Conservation (phyloP, 2,329 filamentous ascomycete genomes). For the Setomelanomma holmii region DNA sequence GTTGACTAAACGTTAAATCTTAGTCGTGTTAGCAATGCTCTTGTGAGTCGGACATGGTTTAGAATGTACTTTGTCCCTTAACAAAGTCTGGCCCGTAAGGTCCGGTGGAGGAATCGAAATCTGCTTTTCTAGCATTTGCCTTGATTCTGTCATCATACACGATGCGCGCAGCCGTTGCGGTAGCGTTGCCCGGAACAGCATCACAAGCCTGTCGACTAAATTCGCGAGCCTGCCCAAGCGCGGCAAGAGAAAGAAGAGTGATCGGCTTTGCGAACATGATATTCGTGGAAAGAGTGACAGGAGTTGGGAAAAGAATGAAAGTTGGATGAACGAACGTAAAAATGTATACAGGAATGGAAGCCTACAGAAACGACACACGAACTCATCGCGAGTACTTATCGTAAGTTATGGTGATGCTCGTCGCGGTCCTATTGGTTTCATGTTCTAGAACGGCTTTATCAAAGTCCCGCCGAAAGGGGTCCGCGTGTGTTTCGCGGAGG, state of each 20-base stretch:
- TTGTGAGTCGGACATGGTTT: no score
- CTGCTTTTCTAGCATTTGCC: conserved; percentile 6
- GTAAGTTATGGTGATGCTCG: neutral
- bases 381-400: no score
- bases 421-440: neutral
- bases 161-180: conserved; percentile 1
- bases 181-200: neutral
- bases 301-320: neutral
- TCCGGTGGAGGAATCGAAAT: conserved; percentile 14
- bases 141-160: conserved; percentile 20
- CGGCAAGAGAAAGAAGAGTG: neutral
- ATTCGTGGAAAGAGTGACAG: neutral
- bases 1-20: conserved; percentile 18
- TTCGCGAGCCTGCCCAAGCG: neutral
- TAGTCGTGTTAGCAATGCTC: neutral
- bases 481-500: neutral
- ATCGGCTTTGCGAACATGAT: neutral
- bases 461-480: neutral
- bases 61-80: conserved; percentile 18
- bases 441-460: neutral
- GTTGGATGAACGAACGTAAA: neutral
- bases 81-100: conserved; percentile 15
- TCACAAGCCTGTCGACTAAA: neutral
- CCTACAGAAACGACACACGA: no score
- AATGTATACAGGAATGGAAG: neutral